These are phyloP conservation scores for Malassezia psittaci DNA, from an alignment of 1,284 basidiomycete species.

Conservation along the genomic window DNA sequence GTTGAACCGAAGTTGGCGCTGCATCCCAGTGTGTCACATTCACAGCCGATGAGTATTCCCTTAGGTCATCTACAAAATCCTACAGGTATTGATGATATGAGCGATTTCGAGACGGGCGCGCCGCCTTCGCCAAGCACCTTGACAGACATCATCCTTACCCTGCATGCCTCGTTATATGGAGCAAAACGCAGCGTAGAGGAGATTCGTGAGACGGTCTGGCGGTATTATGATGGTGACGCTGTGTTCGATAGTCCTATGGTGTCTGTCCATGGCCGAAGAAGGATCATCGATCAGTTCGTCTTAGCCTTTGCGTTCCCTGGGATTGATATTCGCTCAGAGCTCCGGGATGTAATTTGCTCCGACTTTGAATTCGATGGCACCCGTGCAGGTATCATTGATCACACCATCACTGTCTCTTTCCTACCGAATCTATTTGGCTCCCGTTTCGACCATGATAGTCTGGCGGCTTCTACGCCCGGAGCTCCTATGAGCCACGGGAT, in stretches of 20 bases:
- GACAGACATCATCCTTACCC: conserved; percentile 43
- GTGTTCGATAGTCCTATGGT: conserved; percentile 44
- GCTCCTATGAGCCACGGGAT: conserved; percentile 7
- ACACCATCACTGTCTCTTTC: conserved; percentile 43
- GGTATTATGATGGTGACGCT: conserved; percentile 42
- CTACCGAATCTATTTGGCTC: conserved; percentile 37
- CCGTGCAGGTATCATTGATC: conserved; percentile 47
- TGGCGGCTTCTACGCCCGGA: neutral
- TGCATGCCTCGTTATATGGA: conserved; percentile 45
- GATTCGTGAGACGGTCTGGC: conserved; percentile 37
- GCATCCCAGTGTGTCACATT: neutral
- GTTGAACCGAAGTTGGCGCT: neutral
- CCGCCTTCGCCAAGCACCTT: conserved; percentile 46
- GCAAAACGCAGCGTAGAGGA: conserved; percentile 40
- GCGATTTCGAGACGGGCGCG: conserved; percentile 20
- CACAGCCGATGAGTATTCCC: conserved; percentile 7
- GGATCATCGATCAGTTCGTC: conserved; percentile 47
- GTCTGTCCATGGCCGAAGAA: conserved; percentile 35
- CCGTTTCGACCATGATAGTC: neutral
- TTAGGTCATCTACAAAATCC: neutral
- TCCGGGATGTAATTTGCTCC: conserved; percentile 45
- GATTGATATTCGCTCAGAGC: conserved; percentile 43
- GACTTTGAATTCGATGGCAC: conserved; percentile 48
- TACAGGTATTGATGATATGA: neutral
- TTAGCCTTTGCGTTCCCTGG: conserved; percentile 44